These are phyloP conservation scores for Chloranthus sessilifolius DNA, from an alignment of 164 flowering plant species.

Conservation along the genomic window DNA sequence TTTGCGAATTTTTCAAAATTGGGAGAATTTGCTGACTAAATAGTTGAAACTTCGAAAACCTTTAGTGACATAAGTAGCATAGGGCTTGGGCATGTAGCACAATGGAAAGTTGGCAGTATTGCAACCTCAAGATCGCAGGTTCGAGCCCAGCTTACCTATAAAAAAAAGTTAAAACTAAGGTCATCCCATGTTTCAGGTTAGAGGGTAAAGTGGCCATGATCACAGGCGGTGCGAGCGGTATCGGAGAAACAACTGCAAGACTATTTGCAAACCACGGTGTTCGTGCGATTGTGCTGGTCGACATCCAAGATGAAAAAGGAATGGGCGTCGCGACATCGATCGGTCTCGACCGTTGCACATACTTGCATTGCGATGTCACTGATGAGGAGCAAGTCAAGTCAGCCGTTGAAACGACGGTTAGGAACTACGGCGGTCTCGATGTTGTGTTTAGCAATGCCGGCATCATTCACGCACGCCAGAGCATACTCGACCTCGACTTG, in stretches of 20 bases:
- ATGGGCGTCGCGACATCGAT: conserved; percentile 38
- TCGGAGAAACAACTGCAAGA: conserved; percentile 8
- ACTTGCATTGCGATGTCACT: conserved; percentile 13
- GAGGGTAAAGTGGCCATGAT: conserved; percentile 19
- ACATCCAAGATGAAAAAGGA: conserved; percentile 60
- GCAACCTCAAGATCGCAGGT: too few species aligned
- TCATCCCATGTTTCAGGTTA: too few species aligned
- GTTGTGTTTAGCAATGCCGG: conserved; percentile 14
- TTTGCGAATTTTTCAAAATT: too few species aligned
- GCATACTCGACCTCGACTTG: conserved; percentile 48
- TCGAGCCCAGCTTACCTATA: too few species aligned
- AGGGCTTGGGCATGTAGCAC: too few species aligned
- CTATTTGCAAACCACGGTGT: conserved; percentile 14
- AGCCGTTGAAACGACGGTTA: conserved; percentile 2
- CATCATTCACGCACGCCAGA: conserved; percentile 11
- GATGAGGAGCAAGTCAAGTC: conserved; percentile 7
- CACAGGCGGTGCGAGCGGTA: conserved; percentile 18
- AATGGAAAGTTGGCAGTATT: too few species aligned
- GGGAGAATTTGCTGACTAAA: too few species aligned
- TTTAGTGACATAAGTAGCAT: too few species aligned
- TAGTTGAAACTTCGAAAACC: too few species aligned
- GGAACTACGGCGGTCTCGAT: conserved; percentile 5
- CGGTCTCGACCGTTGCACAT: conserved; percentile 45
- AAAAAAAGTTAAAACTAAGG: too few species aligned
- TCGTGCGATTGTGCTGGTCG: conserved; percentile 25